Conservation (phyloP, 345 rosid genomes). For the Populus pruinosa region DNA sequence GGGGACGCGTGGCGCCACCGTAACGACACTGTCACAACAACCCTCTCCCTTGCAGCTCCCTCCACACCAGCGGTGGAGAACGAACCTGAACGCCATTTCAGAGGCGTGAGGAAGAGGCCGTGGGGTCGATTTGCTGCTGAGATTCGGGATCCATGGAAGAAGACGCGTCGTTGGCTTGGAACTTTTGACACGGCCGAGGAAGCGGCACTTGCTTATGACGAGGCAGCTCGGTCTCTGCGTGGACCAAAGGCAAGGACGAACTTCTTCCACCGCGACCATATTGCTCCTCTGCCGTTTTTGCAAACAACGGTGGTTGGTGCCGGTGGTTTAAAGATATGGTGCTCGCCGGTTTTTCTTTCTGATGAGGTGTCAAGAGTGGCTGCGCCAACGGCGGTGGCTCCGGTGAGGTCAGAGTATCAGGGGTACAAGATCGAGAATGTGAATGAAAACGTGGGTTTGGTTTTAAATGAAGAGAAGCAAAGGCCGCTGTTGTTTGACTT, state of each 20-base stretch:
- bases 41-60: not conserved
- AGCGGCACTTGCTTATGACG: constrained; percentile 38
- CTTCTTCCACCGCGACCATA: constrained; percentile 4
- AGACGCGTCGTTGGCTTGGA: constrained; percentile 40
- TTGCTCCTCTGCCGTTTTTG: not conserved
- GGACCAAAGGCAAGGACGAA: constrained; percentile 41
- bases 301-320: not conserved
- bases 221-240: constrained; percentile 33
- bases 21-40: not conserved
- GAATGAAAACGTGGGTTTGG: constrained; percentile 6
- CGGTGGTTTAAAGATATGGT: not conserved
- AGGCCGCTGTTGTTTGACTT: constrained; percentile 11
- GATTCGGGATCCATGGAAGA: constrained; percentile 40
- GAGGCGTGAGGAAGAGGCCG: constrained; percentile 39
- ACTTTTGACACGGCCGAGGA: constrained; percentile 39
- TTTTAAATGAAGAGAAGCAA: not conserved
- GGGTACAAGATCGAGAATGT: not conserved
- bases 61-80: not conserved
- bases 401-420: constrained; percentile 4
- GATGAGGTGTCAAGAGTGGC: not conserved
- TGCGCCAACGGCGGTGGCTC: not conserved
- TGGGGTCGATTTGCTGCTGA: constrained; percentile 42
- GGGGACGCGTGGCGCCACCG: not conserved
- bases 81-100: constrained; percentile 7
- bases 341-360: not conserved